Percentiles rank a stretch among this genome's conserved stretches.
Conservation (phyloP, 2,329 filamentous ascomycete genomes). For the Plenodomus tracheiphilus region DNA sequence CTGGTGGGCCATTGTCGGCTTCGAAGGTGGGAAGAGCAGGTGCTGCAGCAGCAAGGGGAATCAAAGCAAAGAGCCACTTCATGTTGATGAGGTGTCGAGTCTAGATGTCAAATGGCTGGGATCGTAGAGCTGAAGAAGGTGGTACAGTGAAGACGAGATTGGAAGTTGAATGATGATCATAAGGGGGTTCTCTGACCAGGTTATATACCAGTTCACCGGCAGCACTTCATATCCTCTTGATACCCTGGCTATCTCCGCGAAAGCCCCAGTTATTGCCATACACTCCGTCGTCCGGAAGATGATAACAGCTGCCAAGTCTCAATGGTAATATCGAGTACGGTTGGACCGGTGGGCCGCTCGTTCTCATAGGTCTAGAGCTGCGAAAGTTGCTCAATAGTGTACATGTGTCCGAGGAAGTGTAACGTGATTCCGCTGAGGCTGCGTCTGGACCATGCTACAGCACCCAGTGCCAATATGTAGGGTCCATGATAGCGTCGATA, state of each 20-base stretch:
- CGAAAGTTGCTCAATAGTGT: constrained; percentile 31
- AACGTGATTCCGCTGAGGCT: constrained; percentile 3
- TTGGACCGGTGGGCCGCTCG: constrained; percentile 36
- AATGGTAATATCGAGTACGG: constrained; percentile 40
- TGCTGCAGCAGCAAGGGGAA: constrained; percentile 37
- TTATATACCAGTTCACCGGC: constrained; percentile 39
- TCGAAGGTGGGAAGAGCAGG: constrained; percentile 21
- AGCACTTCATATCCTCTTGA: constrained; percentile 9
- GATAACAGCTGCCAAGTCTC: constrained; percentile 35
- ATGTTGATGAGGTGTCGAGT: constrained; percentile 32
- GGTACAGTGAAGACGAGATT: constrained; percentile 20
- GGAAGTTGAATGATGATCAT: constrained; percentile 38
- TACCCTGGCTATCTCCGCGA: constrained; percentile 10
- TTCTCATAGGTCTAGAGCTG: constrained; percentile 30
- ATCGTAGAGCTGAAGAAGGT: constrained; percentile 17
- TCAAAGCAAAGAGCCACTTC: constrained; percentile 44
- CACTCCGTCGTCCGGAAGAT: constrained; percentile 18
- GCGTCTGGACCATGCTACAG: constrained; percentile 13
- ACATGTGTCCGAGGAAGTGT: constrained; percentile 26
- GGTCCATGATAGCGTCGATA: constrained; percentile 14
- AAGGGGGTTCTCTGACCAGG: constrained; percentile 24
- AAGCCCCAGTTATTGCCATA: constrained; percentile 19
- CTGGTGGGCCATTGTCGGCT: constrained; percentile 33
- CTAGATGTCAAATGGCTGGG: constrained; percentile 15
- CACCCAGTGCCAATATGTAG: constrained; percentile 18